Conservation (phyloP, 805 yeast genomes). For the Starmerella gropengiesseri region DNA sequence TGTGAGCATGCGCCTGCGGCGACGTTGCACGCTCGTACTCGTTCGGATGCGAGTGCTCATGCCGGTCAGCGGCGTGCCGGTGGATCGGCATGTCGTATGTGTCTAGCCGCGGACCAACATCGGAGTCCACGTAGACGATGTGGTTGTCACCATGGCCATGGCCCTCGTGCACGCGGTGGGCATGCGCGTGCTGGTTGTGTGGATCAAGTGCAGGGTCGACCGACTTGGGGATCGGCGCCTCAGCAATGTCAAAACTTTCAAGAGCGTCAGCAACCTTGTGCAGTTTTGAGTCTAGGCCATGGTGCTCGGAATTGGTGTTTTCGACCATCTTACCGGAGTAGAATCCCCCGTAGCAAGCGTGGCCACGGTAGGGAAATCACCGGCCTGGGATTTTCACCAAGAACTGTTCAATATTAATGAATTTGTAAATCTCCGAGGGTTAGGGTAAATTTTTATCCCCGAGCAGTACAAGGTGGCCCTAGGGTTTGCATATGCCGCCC, state of each 20-base stretch:
- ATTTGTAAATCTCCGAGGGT: too few species aligned
- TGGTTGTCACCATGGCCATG: slow-evolving; percentile 24
- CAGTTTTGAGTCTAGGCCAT: slow-evolving; percentile 2
- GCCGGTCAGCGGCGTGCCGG: slow-evolving; percentile 8
- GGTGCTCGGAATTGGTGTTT: neutral
- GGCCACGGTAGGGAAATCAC: too few species aligned
- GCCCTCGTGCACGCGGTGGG: slow-evolving; percentile 26
- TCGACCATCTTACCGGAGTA: neutral
- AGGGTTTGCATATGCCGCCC: too few species aligned
- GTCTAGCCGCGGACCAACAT: slow-evolving; percentile 19
- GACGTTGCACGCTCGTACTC: slow-evolving; percentile 8
- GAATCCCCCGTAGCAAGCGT: neutral
- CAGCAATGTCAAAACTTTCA: slow-evolving; percentile 18
- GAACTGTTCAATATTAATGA: too few species aligned
- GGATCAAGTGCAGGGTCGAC: slow-evolving; percentile 30
- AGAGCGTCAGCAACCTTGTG: slow-evolving; percentile 11
- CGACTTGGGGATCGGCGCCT: slow-evolving; percentile 16
- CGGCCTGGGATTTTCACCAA: too few species aligned
- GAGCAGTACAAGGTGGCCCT: too few species aligned
- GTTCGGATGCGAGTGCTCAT: slow-evolving; percentile 5
- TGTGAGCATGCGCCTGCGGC: neutral
- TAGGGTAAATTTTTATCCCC: too few species aligned
- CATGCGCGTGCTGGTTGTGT: slow-evolving; percentile 27
- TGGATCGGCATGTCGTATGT: slow-evolving; percentile 11
- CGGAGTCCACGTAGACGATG: slow-evolving; percentile 18